These are phyloP conservation scores for Raddia distichophylla DNA, from an alignment of 176 grass and related monocot genomes.

Conservation along the genomic window DNA sequence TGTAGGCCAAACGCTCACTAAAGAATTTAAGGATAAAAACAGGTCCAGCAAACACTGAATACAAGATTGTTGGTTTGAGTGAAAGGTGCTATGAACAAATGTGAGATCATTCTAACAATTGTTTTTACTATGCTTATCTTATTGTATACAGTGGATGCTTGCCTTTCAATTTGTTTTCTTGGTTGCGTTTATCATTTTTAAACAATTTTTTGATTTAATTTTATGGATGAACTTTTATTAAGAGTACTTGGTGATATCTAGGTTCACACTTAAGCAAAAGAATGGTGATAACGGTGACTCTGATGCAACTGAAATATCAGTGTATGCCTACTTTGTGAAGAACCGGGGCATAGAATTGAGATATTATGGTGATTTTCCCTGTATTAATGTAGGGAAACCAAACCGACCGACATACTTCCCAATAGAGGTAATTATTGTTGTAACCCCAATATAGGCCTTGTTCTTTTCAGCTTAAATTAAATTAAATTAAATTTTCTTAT, in stretches of 20 bases:
- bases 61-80: conserved; percentile 83
- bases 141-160: neutral
- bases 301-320: conserved; percentile 56
- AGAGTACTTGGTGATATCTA: conserved; percentile 29
- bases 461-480: too few species aligned
- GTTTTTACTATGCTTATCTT: neutral
- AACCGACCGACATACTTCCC: conserved; percentile 80
- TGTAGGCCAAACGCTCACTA: conserved; percentile 70
- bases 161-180: neutral
- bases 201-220: neutral
- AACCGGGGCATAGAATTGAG: conserved; percentile 57
- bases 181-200: neutral
- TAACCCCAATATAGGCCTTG: neutral
- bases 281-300: conserved; percentile 51
- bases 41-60: conserved; percentile 59
- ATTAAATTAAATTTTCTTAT: too few species aligned
- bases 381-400: conserved; percentile 96
- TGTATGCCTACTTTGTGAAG: conserved; percentile 74
- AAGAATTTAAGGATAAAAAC: conserved; percentile 78
- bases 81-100: conserved; percentile 57
- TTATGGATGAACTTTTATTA: neutral
- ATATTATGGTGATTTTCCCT: conserved; percentile 74
- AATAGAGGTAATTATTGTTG: conserved; percentile 52
- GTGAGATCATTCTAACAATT: conserved; percentile 27
- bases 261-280: conserved; percentile 66